Evolutionary conservation across 83 land plant species (phyloP).

Genomic region (Picea abies): DNA sequence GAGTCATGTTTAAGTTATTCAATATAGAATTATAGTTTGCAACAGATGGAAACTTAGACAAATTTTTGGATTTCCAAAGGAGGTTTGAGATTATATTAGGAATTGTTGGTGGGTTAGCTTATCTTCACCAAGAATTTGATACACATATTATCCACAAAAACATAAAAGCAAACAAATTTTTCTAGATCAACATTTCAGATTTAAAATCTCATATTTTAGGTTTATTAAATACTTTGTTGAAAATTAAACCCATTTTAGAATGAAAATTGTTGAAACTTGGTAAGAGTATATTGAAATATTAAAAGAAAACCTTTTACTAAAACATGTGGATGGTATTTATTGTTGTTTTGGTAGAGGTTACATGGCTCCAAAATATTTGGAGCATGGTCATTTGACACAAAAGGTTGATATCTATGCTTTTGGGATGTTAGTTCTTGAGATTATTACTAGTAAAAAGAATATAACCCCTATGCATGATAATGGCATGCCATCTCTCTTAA

Average conservation of each 20-base stretch:
- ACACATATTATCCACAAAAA: conserved; percentile 39
- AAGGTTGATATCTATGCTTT: conserved; percentile 12
- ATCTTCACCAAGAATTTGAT: conserved; percentile 35
- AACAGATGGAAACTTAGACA: too few relatives aligned
- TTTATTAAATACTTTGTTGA: conserved; percentile 33
- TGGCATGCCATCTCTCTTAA: background rate
- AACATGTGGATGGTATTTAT: too few relatives aligned
- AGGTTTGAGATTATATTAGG: conserved; percentile 31
- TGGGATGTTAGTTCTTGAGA: conserved; percentile 12
- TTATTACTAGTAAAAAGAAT: background rate
- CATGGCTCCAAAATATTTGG: conserved; percentile 15
- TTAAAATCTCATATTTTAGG: conserved; percentile 53
- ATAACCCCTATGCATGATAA: background rate
- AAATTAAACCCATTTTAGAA: conserved; percentile 36
- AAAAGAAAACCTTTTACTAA: too few relatives aligned
- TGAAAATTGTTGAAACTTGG: conserved; percentile 33
- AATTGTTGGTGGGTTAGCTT: conserved; percentile 32
- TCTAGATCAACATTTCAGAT: conserved; percentile 29
- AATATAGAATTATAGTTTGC: too few relatives aligned
- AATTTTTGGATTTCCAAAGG: conserved; percentile 9
- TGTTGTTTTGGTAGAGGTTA: conserved; percentile 1
- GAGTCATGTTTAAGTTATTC: too few relatives aligned
- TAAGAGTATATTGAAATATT: too few relatives aligned
- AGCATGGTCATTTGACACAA: background rate
- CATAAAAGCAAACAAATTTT: conserved; percentile 43